Conservation (phyloP, 306 rosid genomes). For the Alnus rubra region DNA sequence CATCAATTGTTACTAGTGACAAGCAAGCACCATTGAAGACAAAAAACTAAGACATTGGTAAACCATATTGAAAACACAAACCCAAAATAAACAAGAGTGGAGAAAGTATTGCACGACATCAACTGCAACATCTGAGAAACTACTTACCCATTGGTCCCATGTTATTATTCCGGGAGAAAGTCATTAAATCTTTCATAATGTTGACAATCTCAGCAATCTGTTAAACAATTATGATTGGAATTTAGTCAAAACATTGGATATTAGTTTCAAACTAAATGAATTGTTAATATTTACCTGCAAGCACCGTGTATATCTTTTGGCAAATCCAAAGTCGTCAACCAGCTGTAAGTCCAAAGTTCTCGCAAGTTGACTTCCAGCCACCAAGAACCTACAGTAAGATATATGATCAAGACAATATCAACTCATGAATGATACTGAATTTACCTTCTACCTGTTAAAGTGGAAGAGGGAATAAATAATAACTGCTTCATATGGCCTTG, state of each 20-base stretch:
- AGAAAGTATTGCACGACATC: background rate
- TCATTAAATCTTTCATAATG: slow-evolving; percentile 43
- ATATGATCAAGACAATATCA: slow-evolving; percentile 5
- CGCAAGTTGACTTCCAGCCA: slow-evolving; percentile 21
- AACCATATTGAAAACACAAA: background rate
- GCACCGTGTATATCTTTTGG: slow-evolving; percentile 31
- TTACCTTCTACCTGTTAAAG: background rate
- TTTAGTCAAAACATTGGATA: background rate
- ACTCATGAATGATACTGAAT: background rate
- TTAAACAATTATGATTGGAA: background rate
- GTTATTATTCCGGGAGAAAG: slow-evolving; percentile 28
- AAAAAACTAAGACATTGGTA: background rate
- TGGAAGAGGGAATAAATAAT: background rate
- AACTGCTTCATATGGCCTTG: background rate
- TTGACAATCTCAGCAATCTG: slow-evolving; percentile 46
- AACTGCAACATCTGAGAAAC: slow-evolving; percentile 3
- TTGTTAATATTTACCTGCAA: slow-evolving; percentile 27
- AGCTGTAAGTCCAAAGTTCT: slow-evolving; percentile 20
- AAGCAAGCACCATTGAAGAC: background rate
- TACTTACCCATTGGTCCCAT: slow-evolving; percentile 45
- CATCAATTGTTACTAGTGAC: background rate
- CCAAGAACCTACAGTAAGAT: slow-evolving; percentile 29
- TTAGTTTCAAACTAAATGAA: background rate
- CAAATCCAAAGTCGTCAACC: slow-evolving; percentile 30
- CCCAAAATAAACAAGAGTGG: background rate